Conservation (phyloP, 306 rosid species). For the Bauhinia variegata region DNA sequence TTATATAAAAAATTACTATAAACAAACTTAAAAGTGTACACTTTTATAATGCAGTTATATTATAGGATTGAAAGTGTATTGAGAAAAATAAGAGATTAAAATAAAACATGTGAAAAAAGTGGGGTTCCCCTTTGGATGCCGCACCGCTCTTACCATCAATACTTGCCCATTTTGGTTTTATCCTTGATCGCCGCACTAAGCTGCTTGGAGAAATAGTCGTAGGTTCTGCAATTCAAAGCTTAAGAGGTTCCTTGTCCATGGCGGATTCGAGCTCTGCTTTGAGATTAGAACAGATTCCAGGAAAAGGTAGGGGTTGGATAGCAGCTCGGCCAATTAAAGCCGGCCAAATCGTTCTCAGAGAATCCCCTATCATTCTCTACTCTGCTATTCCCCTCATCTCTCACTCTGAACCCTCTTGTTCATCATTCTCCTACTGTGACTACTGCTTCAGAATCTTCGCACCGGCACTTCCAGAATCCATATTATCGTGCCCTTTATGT, state of each 20-base stretch:
- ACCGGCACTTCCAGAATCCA: background rate
- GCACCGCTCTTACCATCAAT: too few relatives aligned
- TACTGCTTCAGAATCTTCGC: slow-evolving; percentile 60
- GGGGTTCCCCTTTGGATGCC: too few relatives aligned
- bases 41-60: too few relatives aligned
- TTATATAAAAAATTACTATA: too few relatives aligned
- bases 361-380: slow-evolving; percentile 65
- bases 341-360: slow-evolving; percentile 62
- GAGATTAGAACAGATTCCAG: slow-evolving; percentile 39
- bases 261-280: slow-evolving; percentile 32
- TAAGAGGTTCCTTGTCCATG: background rate
- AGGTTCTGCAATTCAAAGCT: background rate
- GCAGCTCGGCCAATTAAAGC: slow-evolving; percentile 54
- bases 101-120: too few relatives aligned
- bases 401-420: background rate
- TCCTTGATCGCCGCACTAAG: too few relatives aligned
- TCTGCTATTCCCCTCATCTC: slow-evolving; percentile 49
- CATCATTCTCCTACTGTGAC: slow-evolving; percentile 41
- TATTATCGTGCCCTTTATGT: slow-evolving; percentile 45
- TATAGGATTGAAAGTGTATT: too few relatives aligned
- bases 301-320: slow-evolving; percentile 60
- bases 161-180: too few relatives aligned
- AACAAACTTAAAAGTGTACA: too few relatives aligned
- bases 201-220: too few relatives aligned
- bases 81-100: too few relatives aligned